phyloP scores from a whole-genome alignment of 148 eudicot species.

The Fagopyrum esculentum region DNA sequence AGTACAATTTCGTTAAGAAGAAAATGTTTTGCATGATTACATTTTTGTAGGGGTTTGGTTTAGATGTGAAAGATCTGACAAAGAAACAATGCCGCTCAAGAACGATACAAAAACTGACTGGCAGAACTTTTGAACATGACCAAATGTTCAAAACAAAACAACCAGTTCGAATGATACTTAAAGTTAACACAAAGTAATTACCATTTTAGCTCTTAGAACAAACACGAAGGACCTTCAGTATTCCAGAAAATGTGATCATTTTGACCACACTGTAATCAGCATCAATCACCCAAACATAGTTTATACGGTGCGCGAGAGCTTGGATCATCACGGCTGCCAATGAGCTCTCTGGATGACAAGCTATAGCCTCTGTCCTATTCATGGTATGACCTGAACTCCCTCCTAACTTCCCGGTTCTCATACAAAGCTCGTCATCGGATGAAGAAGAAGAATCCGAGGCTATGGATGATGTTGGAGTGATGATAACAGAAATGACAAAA shows the following conservation, averaged over 20 bases:
- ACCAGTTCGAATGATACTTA: neutral
- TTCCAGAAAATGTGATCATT: conserved; percentile 55
- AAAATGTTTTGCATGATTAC: too few species aligned
- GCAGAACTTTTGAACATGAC: neutral
- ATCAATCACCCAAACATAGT: conserved; percentile 69
- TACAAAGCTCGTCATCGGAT: conserved; percentile 60
- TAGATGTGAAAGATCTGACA: neutral
- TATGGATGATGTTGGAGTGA: neutral
- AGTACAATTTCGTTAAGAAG: too few species aligned
- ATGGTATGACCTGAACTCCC: conserved; percentile 25
- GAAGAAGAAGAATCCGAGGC: conserved; percentile 32
- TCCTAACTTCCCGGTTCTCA: conserved; percentile 18
- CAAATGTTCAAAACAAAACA: neutral
- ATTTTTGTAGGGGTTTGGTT: too few species aligned
- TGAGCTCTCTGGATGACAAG: conserved; percentile 67
- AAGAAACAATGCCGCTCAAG: neutral
- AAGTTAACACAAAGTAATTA: neutral
- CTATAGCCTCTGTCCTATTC: conserved; percentile 54
- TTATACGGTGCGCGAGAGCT: conserved; percentile 71
- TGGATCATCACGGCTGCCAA: conserved; percentile 90
- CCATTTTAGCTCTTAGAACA: neutral
- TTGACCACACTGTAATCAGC: conserved; percentile 60
- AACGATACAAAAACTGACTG: neutral
- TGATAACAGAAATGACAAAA: neutral
- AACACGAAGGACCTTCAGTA: conserved; percentile 50